Evolutionary conservation across 352 stramenopile genomes (phyloP).

Genomic region (Phytophthora sojae): DNA sequence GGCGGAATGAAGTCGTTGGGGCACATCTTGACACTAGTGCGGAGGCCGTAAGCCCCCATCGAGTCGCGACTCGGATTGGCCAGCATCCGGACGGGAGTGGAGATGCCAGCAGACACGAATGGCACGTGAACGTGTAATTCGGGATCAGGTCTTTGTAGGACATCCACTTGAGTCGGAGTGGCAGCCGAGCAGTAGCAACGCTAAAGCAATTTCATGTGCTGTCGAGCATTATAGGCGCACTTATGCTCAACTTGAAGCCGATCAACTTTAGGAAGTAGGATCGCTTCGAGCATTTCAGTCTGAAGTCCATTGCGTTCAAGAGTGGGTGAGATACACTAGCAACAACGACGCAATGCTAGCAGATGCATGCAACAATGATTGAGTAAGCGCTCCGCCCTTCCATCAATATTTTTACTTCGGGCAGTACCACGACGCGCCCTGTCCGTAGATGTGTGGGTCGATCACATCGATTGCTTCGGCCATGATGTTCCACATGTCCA

Average conservation of each 20-base stretch:
- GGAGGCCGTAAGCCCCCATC: constrained; percentile 75
- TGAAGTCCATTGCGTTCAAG: too few relatives aligned
- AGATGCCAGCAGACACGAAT: constrained; percentile 74
- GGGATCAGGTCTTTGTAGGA: constrained; percentile 76
- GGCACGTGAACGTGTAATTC: constrained; percentile 76
- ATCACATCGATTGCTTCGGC: constrained; percentile 71
- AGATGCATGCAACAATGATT: too few relatives aligned
- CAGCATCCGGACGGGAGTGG: constrained; percentile 70
- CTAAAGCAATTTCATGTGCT: too few relatives aligned
- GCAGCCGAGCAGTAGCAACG: constrained; percentile 55
- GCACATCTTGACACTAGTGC: constrained; percentile 76
- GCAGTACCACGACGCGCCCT: constrained; percentile 86
- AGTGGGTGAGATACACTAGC: too few relatives aligned
- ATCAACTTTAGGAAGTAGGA: too few relatives aligned
- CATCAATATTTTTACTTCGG: constrained; percentile 32
- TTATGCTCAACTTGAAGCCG: too few relatives aligned
- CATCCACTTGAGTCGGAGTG: constrained; percentile 66
- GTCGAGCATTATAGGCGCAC: too few relatives aligned
- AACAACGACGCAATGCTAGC: constrained; percentile 31
- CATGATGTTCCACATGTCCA: constrained; percentile 79
- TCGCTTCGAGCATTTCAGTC: too few relatives aligned
- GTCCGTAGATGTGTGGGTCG: constrained; percentile 66
- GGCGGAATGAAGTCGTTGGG: constrained; percentile 71
- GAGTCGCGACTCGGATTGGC: constrained; percentile 62
- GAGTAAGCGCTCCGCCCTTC: too few relatives aligned